phyloP scores from a whole-genome alignment of 768 basidiomycete genomes.

The Auricularia sp. region DNA sequence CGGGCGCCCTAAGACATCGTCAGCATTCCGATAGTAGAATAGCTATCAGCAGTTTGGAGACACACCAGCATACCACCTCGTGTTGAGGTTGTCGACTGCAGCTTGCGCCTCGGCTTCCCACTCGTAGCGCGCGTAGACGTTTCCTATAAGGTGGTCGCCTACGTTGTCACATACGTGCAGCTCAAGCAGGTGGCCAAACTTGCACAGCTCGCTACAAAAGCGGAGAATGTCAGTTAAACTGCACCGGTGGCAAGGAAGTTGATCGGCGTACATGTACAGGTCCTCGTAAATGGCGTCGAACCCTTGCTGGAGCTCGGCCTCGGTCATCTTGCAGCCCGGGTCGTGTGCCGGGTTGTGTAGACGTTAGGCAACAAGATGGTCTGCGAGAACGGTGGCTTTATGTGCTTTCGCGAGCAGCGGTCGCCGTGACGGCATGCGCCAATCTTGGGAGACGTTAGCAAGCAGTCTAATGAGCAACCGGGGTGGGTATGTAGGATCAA shows the following conservation, averaged over 20 bases:
- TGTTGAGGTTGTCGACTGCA: conserved; percentile 87
- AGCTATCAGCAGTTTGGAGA: conserved; percentile 8
- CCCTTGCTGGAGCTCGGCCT: conserved; percentile 82
- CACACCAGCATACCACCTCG: conserved; percentile 96
- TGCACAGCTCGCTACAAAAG: conserved; percentile 56
- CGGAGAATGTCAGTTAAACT: conserved; percentile 1
- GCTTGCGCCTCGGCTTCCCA: conserved; percentile 97
- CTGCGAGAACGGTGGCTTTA: conserved; percentile 94
- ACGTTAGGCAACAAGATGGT: conserved; percentile 95
- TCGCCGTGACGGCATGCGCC: conserved; percentile 98
- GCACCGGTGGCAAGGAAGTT: background rate
- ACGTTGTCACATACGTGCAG: conserved; percentile 98
- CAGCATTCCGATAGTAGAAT: conserved; percentile 2
- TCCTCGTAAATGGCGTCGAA: conserved; percentile 95
- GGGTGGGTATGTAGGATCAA: background rate
- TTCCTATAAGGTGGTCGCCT: conserved; percentile 96
- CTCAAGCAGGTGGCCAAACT: conserved; percentile 92
- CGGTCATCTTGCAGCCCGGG: conserved; percentile 77
- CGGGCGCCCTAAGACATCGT: conserved; percentile 57
- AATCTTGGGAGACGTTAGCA: conserved; percentile 46
- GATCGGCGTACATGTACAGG: conserved; percentile 54
- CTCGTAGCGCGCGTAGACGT: conserved; percentile 96
- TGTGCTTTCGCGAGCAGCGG: conserved; percentile 96
- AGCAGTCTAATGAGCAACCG: conserved; percentile 8
- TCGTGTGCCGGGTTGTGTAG: conserved; percentile 97